These are phyloP conservation scores for Coemansia sp. DNA, from an alignment of 192 early-diverging fungal species.

Conservation along the genomic window DNA sequence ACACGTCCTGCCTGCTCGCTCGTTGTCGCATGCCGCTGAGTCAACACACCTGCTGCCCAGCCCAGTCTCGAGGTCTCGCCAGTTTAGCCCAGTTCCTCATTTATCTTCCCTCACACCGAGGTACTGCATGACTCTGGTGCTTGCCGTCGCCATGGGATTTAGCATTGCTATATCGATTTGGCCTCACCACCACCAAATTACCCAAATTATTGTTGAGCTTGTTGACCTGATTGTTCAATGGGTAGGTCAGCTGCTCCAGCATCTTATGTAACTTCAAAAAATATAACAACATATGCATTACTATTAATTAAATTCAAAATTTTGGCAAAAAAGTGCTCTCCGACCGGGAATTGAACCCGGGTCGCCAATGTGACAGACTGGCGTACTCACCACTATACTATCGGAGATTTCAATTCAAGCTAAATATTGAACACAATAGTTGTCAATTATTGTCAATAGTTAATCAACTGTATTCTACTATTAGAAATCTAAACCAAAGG, in stretches of 20 bases:
- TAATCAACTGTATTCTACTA: too few species aligned
- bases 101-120: not conserved
- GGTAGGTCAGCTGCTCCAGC: conserved; percentile 27
- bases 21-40: conserved; percentile 7
- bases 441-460: not conserved
- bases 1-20: not conserved
- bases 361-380: conserved; percentile 40
- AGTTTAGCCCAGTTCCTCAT: not conserved
- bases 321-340: conserved; percentile 13
- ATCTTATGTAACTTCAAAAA: not conserved
- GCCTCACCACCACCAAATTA: conserved; percentile 34
- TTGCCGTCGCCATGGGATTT: conserved; percentile 18
- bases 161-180: conserved; percentile 26
- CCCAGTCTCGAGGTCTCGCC: not conserved
- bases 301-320: not conserved
- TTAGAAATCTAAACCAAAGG: too few species aligned
- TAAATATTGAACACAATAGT: not conserved
- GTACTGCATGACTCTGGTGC: not conserved
- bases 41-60: conserved; percentile 15
- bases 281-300: not conserved
- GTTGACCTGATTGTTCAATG: conserved; percentile 41
- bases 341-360: conserved; percentile 44
- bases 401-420: conserved; percentile 11
- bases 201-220: conserved; percentile 26
- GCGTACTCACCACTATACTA: conserved; percentile 40